A percentile compares a stretch with the other conserved stretches of the same genome.
Conservation (phyloP, 345 rosid genomes). For the Clarkia xantiana region DNA sequence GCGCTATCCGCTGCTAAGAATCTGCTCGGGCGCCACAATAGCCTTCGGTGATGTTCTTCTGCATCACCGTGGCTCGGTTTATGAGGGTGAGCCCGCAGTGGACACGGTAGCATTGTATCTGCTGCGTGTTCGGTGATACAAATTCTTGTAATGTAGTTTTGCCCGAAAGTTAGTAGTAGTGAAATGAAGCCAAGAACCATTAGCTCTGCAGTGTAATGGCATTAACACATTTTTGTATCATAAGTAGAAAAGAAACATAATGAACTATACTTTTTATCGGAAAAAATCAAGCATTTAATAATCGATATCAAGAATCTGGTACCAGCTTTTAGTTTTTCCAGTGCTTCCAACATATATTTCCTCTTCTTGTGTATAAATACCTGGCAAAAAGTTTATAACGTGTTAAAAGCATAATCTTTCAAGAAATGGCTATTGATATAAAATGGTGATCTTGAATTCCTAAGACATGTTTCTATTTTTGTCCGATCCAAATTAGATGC, state of each 20-base stretch:
- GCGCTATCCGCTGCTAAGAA: conserved; percentile 21
- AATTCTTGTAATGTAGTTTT: conserved; percentile 50
- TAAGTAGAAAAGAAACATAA: neutral
- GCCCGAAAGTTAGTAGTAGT: conserved; percentile 63
- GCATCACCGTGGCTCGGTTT: neutral
- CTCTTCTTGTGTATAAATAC: conserved; percentile 26
- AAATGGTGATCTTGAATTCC: too few relatives aligned
- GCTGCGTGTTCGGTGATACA: conserved; percentile 44
- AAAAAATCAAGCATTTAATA: too few relatives aligned
- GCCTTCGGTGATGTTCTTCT: conserved; percentile 21
- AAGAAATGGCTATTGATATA: too few relatives aligned
- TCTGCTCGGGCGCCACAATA: conserved; percentile 29
- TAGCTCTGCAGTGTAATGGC: conserved; percentile 43
- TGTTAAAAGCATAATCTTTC: neutral
- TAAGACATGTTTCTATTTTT: too few relatives aligned
- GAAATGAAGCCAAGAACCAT: conserved; percentile 97
- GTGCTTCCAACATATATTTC: conserved; percentile 68
- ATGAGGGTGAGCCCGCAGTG: conserved; percentile 7
- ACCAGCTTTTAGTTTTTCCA: conserved; percentile 76
- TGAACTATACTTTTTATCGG: neutral
- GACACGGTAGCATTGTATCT: conserved; percentile 72
- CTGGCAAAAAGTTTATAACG: conserved; percentile 4
- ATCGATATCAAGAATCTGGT: conserved; percentile 1
- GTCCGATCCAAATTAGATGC: too few relatives aligned
- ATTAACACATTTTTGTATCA: too few relatives aligned